Evolutionary conservation across 805 yeast genomes (phyloP), one percentile per base, ranked within the genome.

Genomic region (Grigorovia transvaalensis): DNA sequence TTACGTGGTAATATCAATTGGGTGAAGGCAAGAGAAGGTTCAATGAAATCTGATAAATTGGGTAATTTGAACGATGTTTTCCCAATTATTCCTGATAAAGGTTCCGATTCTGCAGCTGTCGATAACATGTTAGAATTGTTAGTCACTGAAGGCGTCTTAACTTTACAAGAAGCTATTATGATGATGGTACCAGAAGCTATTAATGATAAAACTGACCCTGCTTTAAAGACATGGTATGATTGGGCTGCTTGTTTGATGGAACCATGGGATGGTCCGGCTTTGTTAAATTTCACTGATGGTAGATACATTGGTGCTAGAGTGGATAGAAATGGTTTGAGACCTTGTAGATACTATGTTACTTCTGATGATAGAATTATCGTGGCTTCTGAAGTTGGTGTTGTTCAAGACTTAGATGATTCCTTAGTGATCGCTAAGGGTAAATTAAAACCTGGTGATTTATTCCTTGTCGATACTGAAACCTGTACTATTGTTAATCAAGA

Each of bases 241-340:
- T 91, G 98, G 98, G 98, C 97, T 47, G 96, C 98, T 12, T 89
- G 97, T 72, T 73, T 91, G 58, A 93, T 93, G 96, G 99, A 91
- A 74, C 98, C 98, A 9, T 91, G 99, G 99, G 99, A 91, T 72
- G 99, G 99, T 58, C 99, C 99, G 18, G 98, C 98, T 40, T 74
- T 93, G 59, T 87, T 91, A 74, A 89, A 96, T 33, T 93, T 91
- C 70, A 91, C 97, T 41, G 98, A 91, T 70, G 97, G 96, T 60
- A 80, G 98, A 62, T 91, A 88, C 78, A 88, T 96, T 73, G 99
- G 99, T 75, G 99, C 99, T 48, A 90, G 90, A 69, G 78, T 93
- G 59, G 99, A 91, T 73, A 82, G 99, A 73, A 91, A 93, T 67
- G 99, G 99, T 57, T 78, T 91, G 65, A 85, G 99, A 74, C 99